Base-by-base conservation (phyloP, 2,329 filamentous ascomycete genomes). In the Nigrospora osmanthi region DNA sequence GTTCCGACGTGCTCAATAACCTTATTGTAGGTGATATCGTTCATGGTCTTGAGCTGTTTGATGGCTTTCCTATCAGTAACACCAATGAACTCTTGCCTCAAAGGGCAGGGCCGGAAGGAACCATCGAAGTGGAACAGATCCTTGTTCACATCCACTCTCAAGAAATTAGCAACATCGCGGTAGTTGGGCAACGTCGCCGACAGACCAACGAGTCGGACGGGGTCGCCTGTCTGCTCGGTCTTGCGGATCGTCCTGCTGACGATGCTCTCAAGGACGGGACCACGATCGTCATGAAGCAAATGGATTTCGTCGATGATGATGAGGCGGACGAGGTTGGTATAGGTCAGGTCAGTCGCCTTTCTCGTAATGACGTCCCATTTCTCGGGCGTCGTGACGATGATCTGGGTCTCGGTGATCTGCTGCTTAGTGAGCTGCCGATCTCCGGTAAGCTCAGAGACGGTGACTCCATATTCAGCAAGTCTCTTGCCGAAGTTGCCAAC, bases 341-440 rank as follows among this genome's bases (percentile, higher is more conserved):
- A 98, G 56, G 89, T 95, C 44, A 93, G 80, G 62, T 98, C 94
- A 2, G 91, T 96, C 7, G 91, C 90, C 67, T 98, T 98, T 67
- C 94, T 82, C 6, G 94, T 98, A 55, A 98, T 96, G 54, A 98
- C 91, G 66, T 98, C 93, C 87, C 89, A 98, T 69, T 98, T 98
- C 67, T 98, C 93, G 16, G 93, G 93, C 0, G 93, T 98, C 1
- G 93, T 98, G 47, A 98, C 90, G 55, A 98, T 98, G 55, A 98
- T 84, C 63, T 98, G 91, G 1, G 93, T 98, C 58, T 98, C 93
- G 2, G 91, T 82, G 51, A 98, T 97, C 72, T 98, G 93, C 64
- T 95, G 89, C 68, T 98, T 98, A 16, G 91, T 98, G 61, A 98
- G 84, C 67, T 97, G 93, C 43, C 93, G 87, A 69, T 98, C 93